phyloP scores from a whole-genome alignment of 2,329 filamentous ascomycete genomes.

The Neofusicoccum umdonicola region DNA sequence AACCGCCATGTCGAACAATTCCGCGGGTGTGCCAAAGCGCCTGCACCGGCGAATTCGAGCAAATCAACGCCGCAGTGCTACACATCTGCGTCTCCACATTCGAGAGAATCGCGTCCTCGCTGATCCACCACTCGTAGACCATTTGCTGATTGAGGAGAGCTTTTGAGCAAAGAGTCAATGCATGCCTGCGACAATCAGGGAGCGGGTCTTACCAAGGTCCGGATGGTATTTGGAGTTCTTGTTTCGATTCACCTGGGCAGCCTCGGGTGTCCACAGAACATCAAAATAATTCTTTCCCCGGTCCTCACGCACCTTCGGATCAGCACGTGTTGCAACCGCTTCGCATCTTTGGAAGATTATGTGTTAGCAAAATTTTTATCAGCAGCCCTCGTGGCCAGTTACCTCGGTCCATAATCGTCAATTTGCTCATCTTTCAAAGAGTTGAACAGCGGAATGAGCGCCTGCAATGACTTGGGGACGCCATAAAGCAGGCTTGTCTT shows the following conservation, averaged over 20 bases:
- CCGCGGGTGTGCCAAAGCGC: not conserved
- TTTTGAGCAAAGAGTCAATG: not conserved
- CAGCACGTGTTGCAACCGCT: not conserved
- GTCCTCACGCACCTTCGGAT: not conserved
- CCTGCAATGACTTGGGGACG: not conserved
- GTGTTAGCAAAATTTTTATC: not conserved
- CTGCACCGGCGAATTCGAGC: not conserved
- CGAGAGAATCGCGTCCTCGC: not conserved
- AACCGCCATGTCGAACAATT: not conserved
- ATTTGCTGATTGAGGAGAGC: not conserved
- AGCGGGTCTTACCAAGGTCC: not conserved
- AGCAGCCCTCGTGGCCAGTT: not conserved
- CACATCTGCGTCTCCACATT: not conserved
- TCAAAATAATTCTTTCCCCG: not conserved
- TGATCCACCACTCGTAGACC: slow-evolving; percentile 1
- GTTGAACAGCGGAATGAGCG: not conserved
- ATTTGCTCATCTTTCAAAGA: not conserved
- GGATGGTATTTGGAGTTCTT: not conserved
- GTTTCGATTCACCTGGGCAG: not conserved
- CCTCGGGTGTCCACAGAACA: not conserved
- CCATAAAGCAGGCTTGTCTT: not conserved
- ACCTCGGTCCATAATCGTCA: not conserved
- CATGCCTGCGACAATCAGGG: not conserved
- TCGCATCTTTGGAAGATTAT: not conserved
- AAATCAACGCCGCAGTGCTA: not conserved